A percentile compares a stretch with the other conserved stretches of the same genome.
phyloP scores from a whole-genome alignment of 2,329 filamentous ascomycete genomes.

The Lecanicillium sp. region DNA sequence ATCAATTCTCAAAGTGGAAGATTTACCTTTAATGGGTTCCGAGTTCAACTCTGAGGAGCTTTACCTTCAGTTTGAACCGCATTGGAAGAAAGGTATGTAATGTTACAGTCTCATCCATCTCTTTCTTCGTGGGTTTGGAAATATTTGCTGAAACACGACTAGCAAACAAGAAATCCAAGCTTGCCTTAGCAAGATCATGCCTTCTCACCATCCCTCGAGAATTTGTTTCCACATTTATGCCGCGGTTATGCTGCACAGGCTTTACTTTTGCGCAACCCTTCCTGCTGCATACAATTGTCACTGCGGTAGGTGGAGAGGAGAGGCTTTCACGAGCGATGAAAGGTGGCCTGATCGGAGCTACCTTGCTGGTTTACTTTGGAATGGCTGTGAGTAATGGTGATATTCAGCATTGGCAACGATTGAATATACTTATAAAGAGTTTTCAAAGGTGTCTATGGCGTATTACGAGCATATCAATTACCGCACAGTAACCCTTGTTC shows the following conservation, averaged over 20 bases:
- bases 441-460: background rate
- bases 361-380: constrained; percentile 6
- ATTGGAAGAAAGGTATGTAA: constrained; percentile 2
- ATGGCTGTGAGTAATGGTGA: constrained; percentile 3
- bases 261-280: constrained; percentile 8
- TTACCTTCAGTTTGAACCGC: constrained; percentile 2
- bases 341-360: constrained; percentile 7
- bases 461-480: constrained; percentile 7
- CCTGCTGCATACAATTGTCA: constrained; percentile 4
- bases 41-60: constrained; percentile 7
- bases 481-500: constrained; percentile 5
- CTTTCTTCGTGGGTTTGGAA: background rate
- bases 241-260: constrained; percentile 3
- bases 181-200: too few species aligned
- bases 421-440: too few species aligned
- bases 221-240: constrained; percentile 4
- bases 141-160: background rate
- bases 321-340: background rate
- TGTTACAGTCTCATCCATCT: too few species aligned
- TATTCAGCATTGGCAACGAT: too few species aligned
- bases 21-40: constrained; percentile 6
- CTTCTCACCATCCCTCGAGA: constrained; percentile 5
- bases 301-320: background rate
- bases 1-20: constrained; percentile 4
- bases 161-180: too few species aligned